phyloP scores from a whole-genome alignment of 2,329 filamentous ascomycete genomes.

The Aureobasidium uvarum region DNA sequence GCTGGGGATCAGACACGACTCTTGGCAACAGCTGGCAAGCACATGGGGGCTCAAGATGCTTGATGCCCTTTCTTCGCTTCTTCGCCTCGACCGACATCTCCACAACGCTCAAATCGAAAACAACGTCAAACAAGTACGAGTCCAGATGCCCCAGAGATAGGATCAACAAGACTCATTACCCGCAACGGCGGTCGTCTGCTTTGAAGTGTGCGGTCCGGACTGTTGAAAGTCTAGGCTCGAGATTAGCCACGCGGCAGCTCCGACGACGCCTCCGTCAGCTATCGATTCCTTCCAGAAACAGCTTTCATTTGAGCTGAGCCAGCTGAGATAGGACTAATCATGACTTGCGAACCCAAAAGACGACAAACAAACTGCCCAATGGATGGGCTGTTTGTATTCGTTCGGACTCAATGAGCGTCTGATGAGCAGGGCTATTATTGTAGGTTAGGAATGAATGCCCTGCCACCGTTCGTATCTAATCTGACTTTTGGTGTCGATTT shows the following conservation, averaged over 20 bases:
- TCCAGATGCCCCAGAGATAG: not conserved
- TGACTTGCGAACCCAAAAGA: not conserved
- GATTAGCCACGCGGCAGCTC: slow-evolving; percentile 8
- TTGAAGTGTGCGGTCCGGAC: not conserved
- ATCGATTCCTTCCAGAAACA: not conserved
- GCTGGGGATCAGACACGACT: too few species aligned
- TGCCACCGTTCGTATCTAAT: not conserved
- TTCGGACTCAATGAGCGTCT: not conserved
- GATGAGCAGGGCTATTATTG: too few species aligned
- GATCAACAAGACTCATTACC: not conserved
- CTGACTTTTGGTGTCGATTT: not conserved
- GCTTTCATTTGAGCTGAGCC: not conserved
- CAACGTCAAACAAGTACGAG: not conserved
- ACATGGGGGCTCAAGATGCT: not conserved
- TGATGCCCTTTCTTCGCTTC: not conserved
- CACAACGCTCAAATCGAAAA: slow-evolving; percentile 8
- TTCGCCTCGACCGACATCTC: not conserved
- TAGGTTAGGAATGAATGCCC: too few species aligned
- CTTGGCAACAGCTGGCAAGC: too few species aligned
- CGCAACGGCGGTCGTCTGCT: not conserved
- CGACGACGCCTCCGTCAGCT: slow-evolving; percentile 8
- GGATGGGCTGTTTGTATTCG: not conserved
- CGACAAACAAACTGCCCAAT: not conserved
- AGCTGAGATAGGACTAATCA: not conserved
- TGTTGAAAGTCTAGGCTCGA: slow-evolving; percentile 6